Evolutionary conservation across 2,329 filamentous ascomycete genomes (phyloP).

Genomic region (Clonostachys sp.): DNA sequence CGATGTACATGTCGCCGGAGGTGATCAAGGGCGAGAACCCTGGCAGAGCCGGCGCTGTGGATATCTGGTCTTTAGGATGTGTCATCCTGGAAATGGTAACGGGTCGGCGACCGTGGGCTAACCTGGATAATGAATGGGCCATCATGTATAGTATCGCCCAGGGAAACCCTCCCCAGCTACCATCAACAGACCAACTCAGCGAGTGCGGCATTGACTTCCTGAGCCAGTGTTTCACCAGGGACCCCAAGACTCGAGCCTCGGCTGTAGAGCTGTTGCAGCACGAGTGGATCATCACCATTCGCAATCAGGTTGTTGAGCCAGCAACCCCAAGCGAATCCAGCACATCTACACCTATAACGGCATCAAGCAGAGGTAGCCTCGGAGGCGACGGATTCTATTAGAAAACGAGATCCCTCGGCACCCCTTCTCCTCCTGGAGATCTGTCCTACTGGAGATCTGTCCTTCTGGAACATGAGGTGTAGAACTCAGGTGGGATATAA

Average conservation of each 20-base stretch:
- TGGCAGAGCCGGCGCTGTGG: constrained; percentile 79
- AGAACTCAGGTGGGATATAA: neutral
- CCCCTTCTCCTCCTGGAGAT: neutral
- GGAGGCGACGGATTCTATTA: constrained; percentile 22
- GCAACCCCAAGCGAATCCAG: constrained; percentile 55
- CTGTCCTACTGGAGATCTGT: too few relatives aligned
- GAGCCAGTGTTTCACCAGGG: constrained; percentile 77
- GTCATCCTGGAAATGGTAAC: constrained; percentile 98
- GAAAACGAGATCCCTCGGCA: neutral
- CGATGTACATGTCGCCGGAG: constrained; percentile 99
- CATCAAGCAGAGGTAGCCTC: constrained; percentile 19
- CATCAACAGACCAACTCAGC: constrained; percentile 77
- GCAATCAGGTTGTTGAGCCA: constrained; percentile 61
- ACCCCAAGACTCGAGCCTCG: constrained; percentile 73
- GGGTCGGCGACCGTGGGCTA: constrained; percentile 88
- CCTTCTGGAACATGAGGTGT: neutral
- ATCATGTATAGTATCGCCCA: constrained; percentile 99
- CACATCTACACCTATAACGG: constrained; percentile 28
- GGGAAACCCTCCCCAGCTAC: constrained; percentile 86
- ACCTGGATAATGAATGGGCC: constrained; percentile 97
- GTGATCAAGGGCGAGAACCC: constrained; percentile 87
- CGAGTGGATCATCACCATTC: constrained; percentile 76
- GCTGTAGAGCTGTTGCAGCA: constrained; percentile 90
- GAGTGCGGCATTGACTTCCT: constrained; percentile 84
- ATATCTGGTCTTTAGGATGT: constrained; percentile 95